These are phyloP conservation scores for Mycena sanguinolenta DNA, from an alignment of 768 basidiomycete species.

Conservation along the genomic window DNA sequence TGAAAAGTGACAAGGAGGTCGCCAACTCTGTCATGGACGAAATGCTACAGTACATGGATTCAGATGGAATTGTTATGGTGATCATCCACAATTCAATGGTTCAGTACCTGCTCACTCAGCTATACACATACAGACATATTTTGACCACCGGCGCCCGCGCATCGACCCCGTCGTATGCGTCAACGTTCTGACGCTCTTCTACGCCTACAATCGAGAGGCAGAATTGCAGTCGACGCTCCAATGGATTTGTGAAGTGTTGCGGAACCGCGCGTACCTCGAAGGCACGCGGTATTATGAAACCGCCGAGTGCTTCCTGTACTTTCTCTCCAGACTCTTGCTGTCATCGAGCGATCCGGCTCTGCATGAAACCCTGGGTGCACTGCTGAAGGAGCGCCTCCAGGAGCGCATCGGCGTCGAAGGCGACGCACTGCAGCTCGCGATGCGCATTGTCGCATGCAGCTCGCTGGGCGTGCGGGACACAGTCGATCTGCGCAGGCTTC, in stretches of 20 bases:
- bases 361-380: constrained; percentile 51
- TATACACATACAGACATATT: constrained; percentile 61
- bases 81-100: constrained; percentile 33
- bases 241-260: constrained; percentile 64
- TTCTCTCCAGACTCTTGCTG: constrained; percentile 60
- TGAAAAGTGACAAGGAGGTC: constrained; percentile 47
- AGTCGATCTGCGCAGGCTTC: constrained; percentile 59
- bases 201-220: constrained; percentile 60
- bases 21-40: constrained; percentile 66
- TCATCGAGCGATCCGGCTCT: constrained; percentile 50
- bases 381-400: constrained; percentile 59
- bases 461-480: constrained; percentile 58
- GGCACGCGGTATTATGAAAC: constrained; percentile 70
- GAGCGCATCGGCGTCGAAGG: constrained; percentile 65
- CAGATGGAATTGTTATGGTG: constrained; percentile 65
- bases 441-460: constrained; percentile 64
- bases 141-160: constrained; percentile 63
- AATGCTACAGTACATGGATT: constrained; percentile 64
- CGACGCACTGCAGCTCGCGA: constrained; percentile 67
- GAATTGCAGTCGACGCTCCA: constrained; percentile 59
- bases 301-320: constrained; percentile 67
- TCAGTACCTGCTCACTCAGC: constrained; percentile 14
- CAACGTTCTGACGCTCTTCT: constrained; percentile 64
- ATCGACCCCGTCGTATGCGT: constrained; percentile 68
- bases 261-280: constrained; percentile 65